A percentile compares a stretch with the other conserved stretches of the same genome.
phyloP scores from a whole-genome alignment of 805 yeast species.

The Metschnikowia colocasiae region DNA sequence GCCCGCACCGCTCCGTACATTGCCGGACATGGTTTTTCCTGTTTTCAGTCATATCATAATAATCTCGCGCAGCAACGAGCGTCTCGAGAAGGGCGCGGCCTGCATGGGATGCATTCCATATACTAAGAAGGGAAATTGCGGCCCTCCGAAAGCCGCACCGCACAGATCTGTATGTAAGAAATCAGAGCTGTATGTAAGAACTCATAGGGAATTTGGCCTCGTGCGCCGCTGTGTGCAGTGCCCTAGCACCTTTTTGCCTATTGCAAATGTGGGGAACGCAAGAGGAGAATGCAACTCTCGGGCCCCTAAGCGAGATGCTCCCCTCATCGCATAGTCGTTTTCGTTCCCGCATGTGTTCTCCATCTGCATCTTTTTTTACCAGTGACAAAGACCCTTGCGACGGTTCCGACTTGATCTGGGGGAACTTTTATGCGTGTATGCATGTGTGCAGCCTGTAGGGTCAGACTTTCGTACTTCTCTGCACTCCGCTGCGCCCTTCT shows the following conservation, averaged over 20 bases:
- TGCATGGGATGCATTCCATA: conserved; percentile 1
- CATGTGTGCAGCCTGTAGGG: too few relatives aligned
- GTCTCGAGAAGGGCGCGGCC: background rate
- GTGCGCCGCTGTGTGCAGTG: conserved; percentile 1
- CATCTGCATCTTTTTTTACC: too few relatives aligned
- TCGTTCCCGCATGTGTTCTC: background rate
- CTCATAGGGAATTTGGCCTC: background rate
- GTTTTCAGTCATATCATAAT: conserved; percentile 2
- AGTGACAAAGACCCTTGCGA: too few relatives aligned
- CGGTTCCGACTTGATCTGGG: too few relatives aligned
- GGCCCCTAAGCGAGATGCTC: background rate
- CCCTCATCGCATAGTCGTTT: background rate
- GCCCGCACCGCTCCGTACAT: background rate
- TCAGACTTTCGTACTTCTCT: too few relatives aligned
- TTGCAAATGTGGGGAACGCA: conserved; percentile 4
- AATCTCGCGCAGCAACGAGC: conserved; percentile 1
- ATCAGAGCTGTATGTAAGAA: background rate
- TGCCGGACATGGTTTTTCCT: background rate
- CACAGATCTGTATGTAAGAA: background rate
- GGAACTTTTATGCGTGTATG: too few relatives aligned
- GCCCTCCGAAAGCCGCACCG: background rate
- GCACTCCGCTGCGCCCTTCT: too few relatives aligned
- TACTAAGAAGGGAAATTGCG: conserved; percentile 1
- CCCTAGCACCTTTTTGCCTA: background rate
- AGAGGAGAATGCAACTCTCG: background rate